Percentiles rank a stretch among this genome's conserved stretches.
phyloP scores from a whole-genome alignment of 1,139 yeast species.

The Pichia sp. region DNA sequence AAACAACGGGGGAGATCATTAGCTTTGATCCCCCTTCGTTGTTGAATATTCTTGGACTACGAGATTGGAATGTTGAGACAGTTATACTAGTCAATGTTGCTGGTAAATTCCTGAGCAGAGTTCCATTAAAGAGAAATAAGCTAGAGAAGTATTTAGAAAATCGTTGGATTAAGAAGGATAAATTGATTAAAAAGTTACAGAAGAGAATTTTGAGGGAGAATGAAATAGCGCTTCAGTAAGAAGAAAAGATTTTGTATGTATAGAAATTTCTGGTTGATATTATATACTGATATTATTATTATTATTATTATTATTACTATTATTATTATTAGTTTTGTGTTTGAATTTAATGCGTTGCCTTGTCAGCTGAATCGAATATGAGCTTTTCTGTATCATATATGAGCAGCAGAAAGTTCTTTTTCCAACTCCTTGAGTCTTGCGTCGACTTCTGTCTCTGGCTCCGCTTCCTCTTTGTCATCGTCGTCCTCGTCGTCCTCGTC shows the following conservation, averaged over 20 bases:
- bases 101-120: slow-evolving; percentile 41
- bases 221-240: background rate
- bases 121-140: slow-evolving; percentile 49
- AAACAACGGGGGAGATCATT: slow-evolving; percentile 8
- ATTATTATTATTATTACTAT: background rate
- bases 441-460: slow-evolving; percentile 41
- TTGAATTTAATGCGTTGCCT: background rate
- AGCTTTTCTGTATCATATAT: slow-evolving; percentile 21
- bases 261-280: background rate
- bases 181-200: slow-evolving; percentile 36
- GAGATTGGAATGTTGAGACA: slow-evolving; percentile 35
- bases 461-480: slow-evolving; percentile 51
- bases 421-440: slow-evolving; percentile 43
- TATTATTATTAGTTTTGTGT: background rate
- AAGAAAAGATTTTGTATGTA: background rate
- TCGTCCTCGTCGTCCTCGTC: slow-evolving; percentile 69
- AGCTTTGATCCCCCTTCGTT: slow-evolving; percentile 45
- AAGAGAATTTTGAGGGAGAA: slow-evolving; percentile 28
- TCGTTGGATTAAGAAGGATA: slow-evolving; percentile 68
- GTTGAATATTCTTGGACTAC: slow-evolving; percentile 49
- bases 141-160: slow-evolving; percentile 70
- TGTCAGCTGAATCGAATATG: background rate
- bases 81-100: slow-evolving; percentile 47
- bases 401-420: slow-evolving; percentile 49
- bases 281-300: background rate